A percentile compares a stretch with the other conserved stretches of the same genome.
These are phyloP conservation scores for Lineolata rhizophorae DNA, from an alignment of 495 filamentous ascomycete genomes.

Conservation along the genomic window DNA sequence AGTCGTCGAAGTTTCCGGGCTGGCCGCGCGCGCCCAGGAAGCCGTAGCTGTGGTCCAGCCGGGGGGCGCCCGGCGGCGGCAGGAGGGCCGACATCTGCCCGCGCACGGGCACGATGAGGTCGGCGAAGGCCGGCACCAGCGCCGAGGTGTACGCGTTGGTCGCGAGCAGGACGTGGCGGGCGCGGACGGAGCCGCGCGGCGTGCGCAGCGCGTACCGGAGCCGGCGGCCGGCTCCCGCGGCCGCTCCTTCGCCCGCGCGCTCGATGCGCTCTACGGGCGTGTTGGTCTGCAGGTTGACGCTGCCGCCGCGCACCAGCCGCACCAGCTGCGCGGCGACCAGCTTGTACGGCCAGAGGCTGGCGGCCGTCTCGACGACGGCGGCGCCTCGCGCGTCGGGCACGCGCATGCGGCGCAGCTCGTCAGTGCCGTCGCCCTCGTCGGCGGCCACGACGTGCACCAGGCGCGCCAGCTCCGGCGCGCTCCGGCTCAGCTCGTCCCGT, in stretches of 20 bases:
- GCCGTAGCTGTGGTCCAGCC: slow-evolving; percentile 30
- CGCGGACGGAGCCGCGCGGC: slow-evolving; percentile 31
- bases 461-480: slow-evolving; percentile 29
- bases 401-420: slow-evolving; percentile 14
- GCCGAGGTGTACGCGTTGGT: slow-evolving; percentile 63
- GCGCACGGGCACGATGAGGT: slow-evolving; percentile 53
- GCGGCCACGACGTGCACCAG: slow-evolving; percentile 14
- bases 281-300: slow-evolving; percentile 52
- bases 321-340: slow-evolving; percentile 45
- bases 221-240: too few species aligned
- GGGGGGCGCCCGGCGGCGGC: slow-evolving; percentile 25
- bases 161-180: slow-evolving; percentile 44
- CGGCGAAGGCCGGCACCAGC: slow-evolving; percentile 43
- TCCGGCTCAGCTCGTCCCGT: slow-evolving; percentile 20
- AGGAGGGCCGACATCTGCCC: slow-evolving; percentile 51
- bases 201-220: slow-evolving; percentile 40
- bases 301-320: slow-evolving; percentile 22
- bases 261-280: slow-evolving; percentile 32
- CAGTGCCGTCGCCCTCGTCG: slow-evolving; percentile 3
- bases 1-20: slow-evolving; percentile 35
- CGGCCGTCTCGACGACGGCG: slow-evolving; percentile 22
- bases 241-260: slow-evolving; percentile 1
- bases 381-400: slow-evolving; percentile 20
- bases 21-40: slow-evolving; percentile 27
- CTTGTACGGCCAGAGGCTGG: slow-evolving; percentile 58